Evolutionary conservation across 179 eudicot species (phyloP), one percentile per base, ranked within the genome.

Genomic region (Beta macrorhiza): DNA sequence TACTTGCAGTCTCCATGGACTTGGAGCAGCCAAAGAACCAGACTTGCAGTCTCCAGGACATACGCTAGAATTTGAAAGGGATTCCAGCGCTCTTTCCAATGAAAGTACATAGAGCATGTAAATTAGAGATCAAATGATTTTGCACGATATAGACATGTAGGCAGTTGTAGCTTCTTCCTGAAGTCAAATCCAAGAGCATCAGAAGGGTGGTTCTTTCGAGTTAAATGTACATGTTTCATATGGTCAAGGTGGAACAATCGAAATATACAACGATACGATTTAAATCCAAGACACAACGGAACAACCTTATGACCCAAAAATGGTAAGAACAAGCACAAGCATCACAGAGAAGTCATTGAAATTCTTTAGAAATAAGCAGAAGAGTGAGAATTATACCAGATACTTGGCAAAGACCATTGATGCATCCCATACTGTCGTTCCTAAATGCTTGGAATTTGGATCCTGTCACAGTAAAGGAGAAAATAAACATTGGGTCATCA

Each of bases 381-480:
- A 42, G 64, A 58, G 75, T 71, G 5, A 67, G 47, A 62, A 79
- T 64, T 12, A 52, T 89, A 93, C 98, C 97, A 95, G 86, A 87
- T 84, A 95, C 87, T 95, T 95, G 77, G 85, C 94, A 84, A 95
- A 87, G 75, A 93, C 98, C 97, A 95, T 89, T 64, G 98, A 95
- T 25, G 98, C 92, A 88, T 95, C 98, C 98, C 98, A 95, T 70
- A 95, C 98, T 16, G 98, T 95, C 62, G 98, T 95, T 58, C 98
- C 98, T 77, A 93, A 84, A 83, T 95, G 98, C 86, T 93, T 93
- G 79, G 98, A 95, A 88, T 95, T 95, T 13, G 98, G 98, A 86
- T 95, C 98, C 98, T 95, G 76, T 32, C 75, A 84, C 62, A 64
- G 77, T 62, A 68, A 69, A 74, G 47, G 72, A 47, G 69, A 37